Evolutionary conservation across 148 eudicot genomes (phyloP).

Genomic region (Amaranthus palmeri): DNA sequence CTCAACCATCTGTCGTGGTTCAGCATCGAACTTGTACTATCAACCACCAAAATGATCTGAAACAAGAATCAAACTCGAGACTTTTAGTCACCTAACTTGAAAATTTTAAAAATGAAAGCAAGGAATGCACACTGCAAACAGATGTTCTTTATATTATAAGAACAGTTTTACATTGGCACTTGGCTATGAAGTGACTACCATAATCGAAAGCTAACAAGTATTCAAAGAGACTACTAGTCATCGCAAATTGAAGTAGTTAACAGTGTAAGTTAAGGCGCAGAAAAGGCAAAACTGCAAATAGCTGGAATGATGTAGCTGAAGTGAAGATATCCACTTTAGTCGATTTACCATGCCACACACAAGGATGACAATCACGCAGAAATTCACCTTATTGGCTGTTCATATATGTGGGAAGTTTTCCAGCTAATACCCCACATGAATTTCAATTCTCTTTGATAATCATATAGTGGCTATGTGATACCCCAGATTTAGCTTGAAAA

Average conservation of each 20-base stretch:
- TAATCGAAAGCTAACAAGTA: not conserved
- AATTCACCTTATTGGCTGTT: not conserved
- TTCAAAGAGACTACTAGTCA: not conserved
- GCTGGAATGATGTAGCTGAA: not conserved
- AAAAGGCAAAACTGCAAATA: not conserved
- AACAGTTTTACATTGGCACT: not conserved
- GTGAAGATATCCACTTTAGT: not conserved
- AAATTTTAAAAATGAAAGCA: not conserved
- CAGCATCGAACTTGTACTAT: slow-evolving; percentile 80
- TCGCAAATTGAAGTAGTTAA: not conserved
- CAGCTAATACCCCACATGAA: not conserved
- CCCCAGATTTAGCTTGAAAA: no score
- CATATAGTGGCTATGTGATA: no score
- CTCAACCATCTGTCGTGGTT: slow-evolving; percentile 79
- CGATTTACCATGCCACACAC: not conserved
- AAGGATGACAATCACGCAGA: not conserved
- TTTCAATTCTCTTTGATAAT: not conserved
- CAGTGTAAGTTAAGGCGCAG: not conserved
- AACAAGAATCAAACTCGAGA: not conserved
- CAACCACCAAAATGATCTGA: slow-evolving; percentile 89
- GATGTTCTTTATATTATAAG: not conserved
- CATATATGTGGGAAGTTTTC: no score
- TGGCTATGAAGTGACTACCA: not conserved
- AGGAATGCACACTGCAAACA: not conserved
- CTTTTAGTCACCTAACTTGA: not conserved